A percentile compares a stretch with the other conserved stretches of the same genome.
phyloP scores from a whole-genome alignment of 164 flowering plant genomes.

The Magnolia kwangsiensis region DNA sequence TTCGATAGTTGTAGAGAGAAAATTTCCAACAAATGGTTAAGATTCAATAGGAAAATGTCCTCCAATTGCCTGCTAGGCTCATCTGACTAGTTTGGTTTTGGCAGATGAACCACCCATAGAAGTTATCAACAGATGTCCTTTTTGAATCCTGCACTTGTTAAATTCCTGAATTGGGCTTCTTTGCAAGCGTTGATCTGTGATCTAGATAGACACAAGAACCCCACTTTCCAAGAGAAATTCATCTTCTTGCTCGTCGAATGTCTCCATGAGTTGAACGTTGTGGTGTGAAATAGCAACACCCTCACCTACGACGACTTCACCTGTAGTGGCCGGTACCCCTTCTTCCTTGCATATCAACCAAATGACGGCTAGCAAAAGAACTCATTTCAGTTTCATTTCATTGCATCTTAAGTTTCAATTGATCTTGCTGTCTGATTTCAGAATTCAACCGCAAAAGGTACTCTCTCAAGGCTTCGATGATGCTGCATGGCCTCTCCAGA shows the following conservation, averaged over 20 bases:
- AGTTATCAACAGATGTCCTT: no score
- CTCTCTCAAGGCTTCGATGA: slow-evolving; percentile 77
- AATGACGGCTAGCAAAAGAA: neutral
- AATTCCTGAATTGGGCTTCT: neutral
- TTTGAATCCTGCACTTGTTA: neutral
- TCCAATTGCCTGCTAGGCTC: no score
- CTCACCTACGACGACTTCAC: slow-evolving; percentile 66
- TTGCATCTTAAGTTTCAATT: neutral
- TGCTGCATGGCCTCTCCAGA: slow-evolving; percentile 62
- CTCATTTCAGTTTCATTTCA: neutral
- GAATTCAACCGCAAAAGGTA: slow-evolving; percentile 75
- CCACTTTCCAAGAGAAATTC: slow-evolving; percentile 82
- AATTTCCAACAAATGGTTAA: no score
- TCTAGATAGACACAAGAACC: slow-evolving; percentile 79
- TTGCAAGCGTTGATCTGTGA: slow-evolving; percentile 5
- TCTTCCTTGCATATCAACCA: neutral
- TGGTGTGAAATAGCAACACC: slow-evolving; percentile 88
- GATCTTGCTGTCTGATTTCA: slow-evolving; percentile 13
- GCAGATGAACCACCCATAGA: no score
- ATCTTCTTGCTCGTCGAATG: slow-evolving; percentile 68
- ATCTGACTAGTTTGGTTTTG: no score
- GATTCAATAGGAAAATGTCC: no score
- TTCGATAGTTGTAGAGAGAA: no score
- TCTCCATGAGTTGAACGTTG: slow-evolving; percentile 51
- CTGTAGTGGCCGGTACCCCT: slow-evolving; percentile 68